A percentile compares a stretch with the other conserved stretches of the same genome.
phyloP scores from a whole-genome alignment of 768 basidiomycete species.

The Chalciporus chontae region DNA sequence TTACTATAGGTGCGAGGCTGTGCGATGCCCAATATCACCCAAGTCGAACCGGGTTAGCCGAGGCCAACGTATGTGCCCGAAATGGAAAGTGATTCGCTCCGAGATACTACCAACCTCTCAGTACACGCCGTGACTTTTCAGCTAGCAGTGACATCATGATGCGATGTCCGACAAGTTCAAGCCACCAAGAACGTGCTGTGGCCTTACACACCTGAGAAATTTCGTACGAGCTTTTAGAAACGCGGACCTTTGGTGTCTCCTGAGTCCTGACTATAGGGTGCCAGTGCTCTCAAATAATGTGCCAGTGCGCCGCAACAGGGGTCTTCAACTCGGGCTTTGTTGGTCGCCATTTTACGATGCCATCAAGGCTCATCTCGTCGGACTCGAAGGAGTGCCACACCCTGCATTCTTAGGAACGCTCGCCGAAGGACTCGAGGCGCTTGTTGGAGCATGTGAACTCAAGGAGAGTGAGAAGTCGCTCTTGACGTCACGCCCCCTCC shows the following conservation, averaged over 20 bases:
- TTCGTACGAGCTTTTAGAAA: slow-evolving; percentile 46
- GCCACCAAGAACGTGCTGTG: slow-evolving; percentile 80
- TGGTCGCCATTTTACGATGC: slow-evolving; percentile 59
- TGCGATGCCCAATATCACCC: no score
- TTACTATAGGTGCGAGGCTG: no score
- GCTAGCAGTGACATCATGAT: no score
- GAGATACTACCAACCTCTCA: no score
- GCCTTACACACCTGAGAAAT: slow-evolving; percentile 71
- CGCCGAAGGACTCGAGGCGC: slow-evolving; percentile 52
- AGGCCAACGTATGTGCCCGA: no score
- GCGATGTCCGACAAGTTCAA: no score
- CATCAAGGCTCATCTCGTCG: slow-evolving; percentile 58
- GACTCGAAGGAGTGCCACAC: slow-evolving; percentile 54
- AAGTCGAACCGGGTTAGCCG: no score
- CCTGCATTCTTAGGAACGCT: slow-evolving; percentile 58
- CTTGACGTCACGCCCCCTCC: slow-evolving; percentile 31
- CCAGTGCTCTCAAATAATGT: slow-evolving; percentile 74
- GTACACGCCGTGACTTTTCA: no score
- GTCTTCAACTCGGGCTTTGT: slow-evolving; percentile 64
- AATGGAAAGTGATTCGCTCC: no score
- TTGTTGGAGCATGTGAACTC: slow-evolving; percentile 63
- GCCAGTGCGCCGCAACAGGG: slow-evolving; percentile 57
- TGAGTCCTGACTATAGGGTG: no score
- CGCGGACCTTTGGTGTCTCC: no score
- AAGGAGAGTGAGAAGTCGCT: slow-evolving; percentile 44